Evolutionary conservation across 441 rosid species (phyloP), one percentile per base, ranked within the genome.

Genomic region (Bruguiera hainesii): DNA sequence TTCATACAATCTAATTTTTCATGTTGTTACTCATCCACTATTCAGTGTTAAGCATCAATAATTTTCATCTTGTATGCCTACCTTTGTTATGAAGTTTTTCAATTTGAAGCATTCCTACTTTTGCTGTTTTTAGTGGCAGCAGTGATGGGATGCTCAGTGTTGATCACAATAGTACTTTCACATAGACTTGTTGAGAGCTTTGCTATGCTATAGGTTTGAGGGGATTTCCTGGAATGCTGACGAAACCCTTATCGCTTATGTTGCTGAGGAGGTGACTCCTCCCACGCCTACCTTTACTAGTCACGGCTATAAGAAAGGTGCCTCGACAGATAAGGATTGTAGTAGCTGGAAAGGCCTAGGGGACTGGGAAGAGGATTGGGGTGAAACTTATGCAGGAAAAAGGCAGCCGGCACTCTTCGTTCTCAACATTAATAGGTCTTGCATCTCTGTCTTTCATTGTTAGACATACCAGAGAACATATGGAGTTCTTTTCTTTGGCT

Each of bases 281-380:
- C 58, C 78, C 56, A 89, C 85, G 79, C 98, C 97, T 62, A 80
- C 79, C 7, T 92, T 90, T 77, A 76, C 78, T 67, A 67, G 74
- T 75, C 52, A 63, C 7, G 95, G 97, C 66, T 89, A 83, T 76
- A 83, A 75, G 74, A 86, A 80, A 81, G 78, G 75, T 18, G 76
- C 75, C 39, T 78, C 87, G 48, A 68, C 71, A 30, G 95, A 87
- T 35, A 90, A 84, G 67, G 96, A 92, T 61, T 70, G 76, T 67
- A 80, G 78, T 66, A 85, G 80, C 88, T 95, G 99, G 99, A 90
- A 86, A 78, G 97, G 93, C 71, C 93, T 83, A 81, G 99, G 99
- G 37, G 94, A 95, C 78, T 95, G 92, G 93, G 94, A 90, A 81
- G 99, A 91, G 80, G 92, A 83, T 26, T 94, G 98, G 99, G 99